Base-by-base conservation (phyloP, 805 yeast genomes). In the Pichia sporocuriosa region DNA sequence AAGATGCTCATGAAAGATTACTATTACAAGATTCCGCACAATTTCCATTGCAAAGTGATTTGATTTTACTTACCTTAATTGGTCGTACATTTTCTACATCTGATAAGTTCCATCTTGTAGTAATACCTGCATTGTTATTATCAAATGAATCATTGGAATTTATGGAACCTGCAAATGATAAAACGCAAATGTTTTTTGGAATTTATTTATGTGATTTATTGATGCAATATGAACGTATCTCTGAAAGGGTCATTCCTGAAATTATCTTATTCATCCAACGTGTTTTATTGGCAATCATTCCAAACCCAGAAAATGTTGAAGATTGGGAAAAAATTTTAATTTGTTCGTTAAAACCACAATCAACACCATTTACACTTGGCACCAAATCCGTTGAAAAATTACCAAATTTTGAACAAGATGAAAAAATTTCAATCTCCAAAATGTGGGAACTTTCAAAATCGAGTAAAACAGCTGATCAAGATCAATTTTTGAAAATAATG, bases 81-180 rank as follows among this genome's bases (percentile, higher is more conserved):
- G 97, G 97, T 6, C 68, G 72, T 40, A 58, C 88, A 4, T 93
- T 84, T 57, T 89, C 98, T 0, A 87, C 97, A 1, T 93, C 98
- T 0, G 99, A 93, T 67, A 89, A 87, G 57, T 90, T 84, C 63
- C 98, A 93, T 67, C 69, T 88, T 45, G 83, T 93, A 10, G 89
- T 81, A 4, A 89, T 96, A 0, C 96, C 97, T 4, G 73, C 90
- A 2, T 66, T 77, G 24, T 73, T 93, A 26, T 63, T 86, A 30
- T 77, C 87, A 68, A 75, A 81, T 37, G 90, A 86, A 59, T 67
- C 77, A 12, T 63, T 90, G 42, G 78, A 80, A 40, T 76, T 73
- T 50, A 52, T 74, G 17, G 30, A 40, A 6, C 47, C 48, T 13
- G 43, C 35, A 26, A 4, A 12, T 2, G 32, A 32, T 17, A 69